Conservation (phyloP, 2,329 filamentous ascomycete species). For the Zelopaecilomyces penicillatus region DNA sequence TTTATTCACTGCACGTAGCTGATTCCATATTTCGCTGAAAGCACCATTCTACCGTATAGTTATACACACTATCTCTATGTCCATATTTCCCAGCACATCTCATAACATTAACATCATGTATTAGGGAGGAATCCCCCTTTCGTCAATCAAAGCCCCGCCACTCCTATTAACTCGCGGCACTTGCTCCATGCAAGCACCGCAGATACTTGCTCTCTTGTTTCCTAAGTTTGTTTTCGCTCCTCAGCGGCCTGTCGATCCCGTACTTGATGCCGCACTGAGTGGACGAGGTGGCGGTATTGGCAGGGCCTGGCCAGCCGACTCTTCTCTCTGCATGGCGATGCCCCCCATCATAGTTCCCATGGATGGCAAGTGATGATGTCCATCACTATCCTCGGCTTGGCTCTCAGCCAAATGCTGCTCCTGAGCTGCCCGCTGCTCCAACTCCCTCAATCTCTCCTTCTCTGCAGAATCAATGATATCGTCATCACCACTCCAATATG, state of each 20-base stretch:
- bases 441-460: conserved; percentile 45
- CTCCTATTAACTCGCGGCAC: too few relatives aligned
- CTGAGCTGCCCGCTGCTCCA: conserved; percentile 38
- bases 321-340: conserved; percentile 31
- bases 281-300: conserved; percentile 27
- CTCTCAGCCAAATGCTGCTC: conserved; percentile 25
- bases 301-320: conserved; percentile 18
- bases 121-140: too few relatives aligned
- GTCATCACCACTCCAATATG: conserved; percentile 57
- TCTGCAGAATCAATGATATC: conserved; percentile 54
- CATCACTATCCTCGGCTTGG: conserved; percentile 26
- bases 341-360: conserved; percentile 24
- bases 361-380: conserved; percentile 16
- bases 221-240: background rate
- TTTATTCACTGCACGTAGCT: too few relatives aligned
- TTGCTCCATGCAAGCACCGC: too few relatives aligned
- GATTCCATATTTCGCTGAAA: too few relatives aligned
- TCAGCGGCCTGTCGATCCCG: conserved; percentile 33
- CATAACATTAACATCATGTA: too few relatives aligned
- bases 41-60: too few relatives aligned
- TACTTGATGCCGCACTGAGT: conserved; percentile 33
- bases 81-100: too few relatives aligned
- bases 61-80: too few relatives aligned
- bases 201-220: too few relatives aligned
- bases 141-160: too few relatives aligned